Base-by-base conservation (phyloP, 2,329 filamentous ascomycete genomes). In the Thermomyces lanuginosus region DNA sequence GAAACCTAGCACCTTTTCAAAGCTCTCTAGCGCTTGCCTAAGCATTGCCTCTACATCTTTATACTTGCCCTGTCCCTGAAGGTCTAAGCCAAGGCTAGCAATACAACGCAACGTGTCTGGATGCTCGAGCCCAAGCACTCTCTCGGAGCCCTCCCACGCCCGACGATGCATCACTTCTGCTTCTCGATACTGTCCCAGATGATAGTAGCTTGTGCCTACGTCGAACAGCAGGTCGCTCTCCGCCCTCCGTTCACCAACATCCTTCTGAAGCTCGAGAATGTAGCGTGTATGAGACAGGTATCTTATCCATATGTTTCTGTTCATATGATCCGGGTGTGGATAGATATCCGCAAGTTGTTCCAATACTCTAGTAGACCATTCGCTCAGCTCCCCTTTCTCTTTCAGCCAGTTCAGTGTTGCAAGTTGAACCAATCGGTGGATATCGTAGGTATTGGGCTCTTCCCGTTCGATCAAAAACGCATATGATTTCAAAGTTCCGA, bases 371-470 rank as follows among this genome's bases (percentile, higher is more conserved):
- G 16, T 22, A 12, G 16, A 20, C 31, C 27, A 32, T 24, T 35
- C 8, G 6, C 14, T 15, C 13, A 29, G 21, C 22, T 21, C 11
- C n/a, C 24, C 17, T 5, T 31, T 17, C 22, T 22, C 21, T 24
- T 24, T 7, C 5, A 39, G 29, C 36, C 36, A 39, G 17, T 34
- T 33, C 12, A 29, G 24, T 4, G 33, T 37, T 17, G 36, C 34
- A 15, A 40, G 23, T 22, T 41, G 35, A 9, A 42, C 39, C 13
- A 43, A 29, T 28, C 36, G 31, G 31, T 41, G 39, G 31, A 43
- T 36, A 22, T 34, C 22, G 16, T 39, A 8, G 17, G 10, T 11
- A 22, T 26, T n/a, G n/a, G n/a, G n/a, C 36, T 31, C 14, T 34
- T 11, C 17, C 24, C 32, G 22, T 19, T 23, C 28, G 19, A 11